Evolutionary conservation across 148 eudicot species (phyloP), one percentile per base, ranked within the genome.

Genomic region (Persicaria maculosa): DNA sequence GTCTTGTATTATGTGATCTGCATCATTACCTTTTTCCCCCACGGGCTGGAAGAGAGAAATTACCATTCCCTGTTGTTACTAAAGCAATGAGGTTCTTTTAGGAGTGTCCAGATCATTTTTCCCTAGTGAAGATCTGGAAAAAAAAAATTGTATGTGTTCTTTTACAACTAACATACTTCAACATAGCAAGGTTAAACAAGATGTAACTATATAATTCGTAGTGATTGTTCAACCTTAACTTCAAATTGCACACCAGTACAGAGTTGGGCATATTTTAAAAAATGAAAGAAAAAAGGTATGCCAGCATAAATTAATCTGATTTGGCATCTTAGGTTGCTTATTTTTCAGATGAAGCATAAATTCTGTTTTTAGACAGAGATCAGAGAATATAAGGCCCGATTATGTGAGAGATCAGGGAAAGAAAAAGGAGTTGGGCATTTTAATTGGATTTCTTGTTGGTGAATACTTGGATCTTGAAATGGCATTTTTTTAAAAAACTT

Each of bases 21-120:
- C 97, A 11, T 93, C 97, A 57, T 89, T 89, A 44, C 93, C 93
- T 16, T 87, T 90, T 77, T 91, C 97, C 69, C 89, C 97, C 74
- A 92, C 97, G 50, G 97, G 97, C 50, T 91, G 93, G 77, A 89
- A 91, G 14, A 91, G 9, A 10, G 89, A 77, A 59, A 89, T 74
- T 22, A 89, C 93, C 0, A 91, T 43, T 17, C 71, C 68, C 74
- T 61, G 73, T 71, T 69, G 12, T 44, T 44, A 15, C 0, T 9
- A 43, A 45, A 11, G 3, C 5, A 7, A 12, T 7, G 8, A 16
- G 4, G 47, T 11, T 67, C 20, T n/a, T 59, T 59, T 9, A 5
- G 11, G 11, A 14, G 31, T 6, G 44, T n/a, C 43, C 31, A 36
- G 6, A 65, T 10, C 10, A 65, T 43, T 5, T 16, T 16, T 16